Evolutionary conservation across 306 rosid genomes (phyloP).

Genomic region (Coriaria nepalensis): DNA sequence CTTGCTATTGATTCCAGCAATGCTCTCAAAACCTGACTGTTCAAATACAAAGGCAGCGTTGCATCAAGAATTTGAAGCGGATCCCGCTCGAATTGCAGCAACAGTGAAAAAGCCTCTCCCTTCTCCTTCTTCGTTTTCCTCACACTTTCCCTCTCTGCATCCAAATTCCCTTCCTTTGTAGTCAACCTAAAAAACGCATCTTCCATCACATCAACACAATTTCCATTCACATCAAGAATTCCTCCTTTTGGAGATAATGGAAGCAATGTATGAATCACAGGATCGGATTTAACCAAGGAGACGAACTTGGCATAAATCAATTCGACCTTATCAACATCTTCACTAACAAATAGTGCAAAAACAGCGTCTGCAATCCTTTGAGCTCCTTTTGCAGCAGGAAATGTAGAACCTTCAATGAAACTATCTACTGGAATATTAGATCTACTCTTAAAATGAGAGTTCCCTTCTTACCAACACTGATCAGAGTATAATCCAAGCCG

Average conservation of each 20-base stretch:
- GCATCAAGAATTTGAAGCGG: slow-evolving; percentile 94
- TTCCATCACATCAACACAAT: slow-evolving; percentile 78
- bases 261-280: slow-evolving; percentile 73
- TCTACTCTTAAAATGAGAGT: slow-evolving; percentile 52
- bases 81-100: slow-evolving; percentile 80
- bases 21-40: slow-evolving; percentile 83
- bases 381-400: slow-evolving; percentile 83
- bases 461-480: slow-evolving; percentile 82
- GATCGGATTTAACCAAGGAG: slow-evolving; percentile 61
- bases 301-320: slow-evolving; percentile 74
- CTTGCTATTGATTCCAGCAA: slow-evolving; percentile 84
- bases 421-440: slow-evolving; percentile 73
- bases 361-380: slow-evolving; percentile 83
- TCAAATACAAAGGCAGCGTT: slow-evolving; percentile 60
- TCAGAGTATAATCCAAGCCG: slow-evolving; percentile 43
- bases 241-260: slow-evolving; percentile 88
- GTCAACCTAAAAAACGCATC: slow-evolving; percentile 80
- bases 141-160: slow-evolving; percentile 56
- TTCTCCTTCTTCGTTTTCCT: slow-evolving; percentile 21
- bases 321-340: slow-evolving; percentile 84
- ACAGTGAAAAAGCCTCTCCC: slow-evolving; percentile 36
- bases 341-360: slow-evolving; percentile 69
- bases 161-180: slow-evolving; percentile 71
- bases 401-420: slow-evolving; percentile 43
- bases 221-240: slow-evolving; percentile 68